Percentiles rank a stretch among this genome's conserved stretches.
phyloP scores from a whole-genome alignment of 108 stramenopile genomes.

The Nitzschia sp. region DNA sequence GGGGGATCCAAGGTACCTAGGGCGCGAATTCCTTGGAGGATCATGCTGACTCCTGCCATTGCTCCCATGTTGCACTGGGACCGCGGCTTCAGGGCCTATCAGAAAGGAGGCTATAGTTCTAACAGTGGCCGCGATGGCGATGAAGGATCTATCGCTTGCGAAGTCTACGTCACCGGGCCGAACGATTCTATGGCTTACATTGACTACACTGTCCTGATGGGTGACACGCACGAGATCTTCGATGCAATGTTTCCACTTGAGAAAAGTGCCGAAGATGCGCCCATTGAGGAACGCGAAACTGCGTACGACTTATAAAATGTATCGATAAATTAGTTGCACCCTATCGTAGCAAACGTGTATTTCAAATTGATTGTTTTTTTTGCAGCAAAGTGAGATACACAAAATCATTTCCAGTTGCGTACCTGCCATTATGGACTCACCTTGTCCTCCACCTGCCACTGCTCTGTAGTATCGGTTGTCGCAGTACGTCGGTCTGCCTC shows the following conservation, averaged over 20 bases:
- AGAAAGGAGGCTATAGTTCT: background rate
- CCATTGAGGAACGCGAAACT: too few relatives aligned
- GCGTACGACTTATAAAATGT: background rate
- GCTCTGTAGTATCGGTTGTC: conserved; percentile 85
- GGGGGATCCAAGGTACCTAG: background rate
- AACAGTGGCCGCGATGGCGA: background rate
- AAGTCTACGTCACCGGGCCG: conserved; percentile 16
- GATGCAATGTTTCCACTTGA: conserved; percentile 9
- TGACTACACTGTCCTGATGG: conserved; percentile 17
- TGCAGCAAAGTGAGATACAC: too few relatives aligned
- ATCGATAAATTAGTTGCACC: background rate
- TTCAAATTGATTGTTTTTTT: background rate
- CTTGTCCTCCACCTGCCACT: conserved; percentile 84
- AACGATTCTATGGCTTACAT: conserved; percentile 4
- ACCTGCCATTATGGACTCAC: too few relatives aligned
- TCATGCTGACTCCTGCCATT: conserved; percentile 21
- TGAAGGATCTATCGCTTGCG: conserved; percentile 4
- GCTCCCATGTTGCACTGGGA: conserved; percentile 29
- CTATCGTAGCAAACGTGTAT: background rate
- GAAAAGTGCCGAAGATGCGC: background rate
- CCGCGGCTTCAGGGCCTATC: conserved; percentile 12
- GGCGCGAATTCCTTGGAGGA: conserved; percentile 25
- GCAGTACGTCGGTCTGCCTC: conserved; percentile 82
- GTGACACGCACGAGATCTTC: conserved; percentile 1
- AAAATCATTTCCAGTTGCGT: too few relatives aligned